These are phyloP conservation scores for Coemansia sp. DNA, from an alignment of 192 early-diverging fungal genomes.

Conservation along the genomic window DNA sequence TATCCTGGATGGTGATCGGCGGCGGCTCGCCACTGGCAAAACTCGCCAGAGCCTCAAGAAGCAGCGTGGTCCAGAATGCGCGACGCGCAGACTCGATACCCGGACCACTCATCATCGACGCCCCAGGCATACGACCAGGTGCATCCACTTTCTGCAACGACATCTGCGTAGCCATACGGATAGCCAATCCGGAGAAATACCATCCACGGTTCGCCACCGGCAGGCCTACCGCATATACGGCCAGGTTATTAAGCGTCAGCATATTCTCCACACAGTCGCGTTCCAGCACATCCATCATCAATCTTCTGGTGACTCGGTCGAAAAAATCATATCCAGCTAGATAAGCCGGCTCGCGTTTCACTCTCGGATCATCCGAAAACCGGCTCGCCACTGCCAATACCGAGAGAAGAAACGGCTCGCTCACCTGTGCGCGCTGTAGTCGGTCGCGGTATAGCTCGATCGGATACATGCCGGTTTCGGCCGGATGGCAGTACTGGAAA, in stretches of 20 bases:
- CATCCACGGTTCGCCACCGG: conserved; percentile 54
- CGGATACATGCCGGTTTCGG: conserved; percentile 53
- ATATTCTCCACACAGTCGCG: conserved; percentile 53
- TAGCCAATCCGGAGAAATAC: conserved; percentile 53
- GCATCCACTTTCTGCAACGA: conserved; percentile 55
- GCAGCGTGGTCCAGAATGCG: conserved; percentile 54
- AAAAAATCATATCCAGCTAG: conserved; percentile 49
- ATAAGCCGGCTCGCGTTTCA: conserved; percentile 45
- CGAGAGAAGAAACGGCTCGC: conserved; percentile 49
- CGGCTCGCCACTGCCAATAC: conserved; percentile 51
- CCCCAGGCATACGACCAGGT: conserved; percentile 48
- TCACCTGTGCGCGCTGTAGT: conserved; percentile 41
- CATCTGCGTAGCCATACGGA: conserved; percentile 58
- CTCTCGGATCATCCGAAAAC: conserved; percentile 47
- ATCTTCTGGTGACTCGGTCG: conserved; percentile 41
- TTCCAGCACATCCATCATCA: conserved; percentile 53
- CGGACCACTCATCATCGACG: conserved; percentile 52
- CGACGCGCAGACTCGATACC: conserved; percentile 51
- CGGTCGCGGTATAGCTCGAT: conserved; percentile 49
- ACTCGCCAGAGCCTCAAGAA: conserved; percentile 53
- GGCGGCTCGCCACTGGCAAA: conserved; percentile 56
- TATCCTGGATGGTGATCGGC: conserved; percentile 49
- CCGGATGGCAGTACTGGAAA: conserved; percentile 44
- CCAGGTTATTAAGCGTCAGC: conserved; percentile 55
- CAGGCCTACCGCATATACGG: conserved; percentile 49